Evolutionary conservation across 2,329 filamentous ascomycete genomes (phyloP).

Genomic region (Hymenoscyphus repandus): DNA sequence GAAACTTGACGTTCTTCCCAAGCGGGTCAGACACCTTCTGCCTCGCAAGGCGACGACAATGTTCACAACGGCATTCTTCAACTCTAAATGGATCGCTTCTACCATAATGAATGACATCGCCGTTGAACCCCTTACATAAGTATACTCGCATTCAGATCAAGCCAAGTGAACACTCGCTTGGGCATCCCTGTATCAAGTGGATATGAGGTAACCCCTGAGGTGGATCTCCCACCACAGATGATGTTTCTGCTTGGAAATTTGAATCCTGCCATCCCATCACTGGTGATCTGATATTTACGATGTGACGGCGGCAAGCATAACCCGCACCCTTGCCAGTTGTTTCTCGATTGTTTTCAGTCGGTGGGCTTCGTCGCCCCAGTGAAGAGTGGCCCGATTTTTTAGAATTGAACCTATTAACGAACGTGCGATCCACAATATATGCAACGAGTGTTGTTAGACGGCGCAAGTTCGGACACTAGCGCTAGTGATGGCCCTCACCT

Average conservation of each 20-base stretch:
- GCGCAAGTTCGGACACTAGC: conserved; percentile 10
- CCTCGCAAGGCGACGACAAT: background rate
- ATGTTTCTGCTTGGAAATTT: background rate
- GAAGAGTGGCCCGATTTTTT: background rate
- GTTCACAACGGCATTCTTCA: too few relatives aligned
- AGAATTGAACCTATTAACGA: conserved; percentile 1
- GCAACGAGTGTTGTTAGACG: conserved; percentile 19
- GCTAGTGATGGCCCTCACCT: background rate
- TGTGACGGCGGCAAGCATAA: background rate
- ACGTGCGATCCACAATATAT: conserved; percentile 8
- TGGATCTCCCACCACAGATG: background rate
- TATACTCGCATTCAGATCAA: too few relatives aligned
- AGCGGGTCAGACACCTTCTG: background rate
- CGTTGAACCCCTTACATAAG: too few relatives aligned
- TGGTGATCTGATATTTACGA: background rate
- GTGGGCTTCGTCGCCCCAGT: background rate
- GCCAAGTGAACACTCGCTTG: too few relatives aligned
- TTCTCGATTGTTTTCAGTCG: conserved; percentile 13
- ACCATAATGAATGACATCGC: too few relatives aligned
- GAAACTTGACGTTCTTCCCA: background rate
- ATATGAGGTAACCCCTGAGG: background rate
- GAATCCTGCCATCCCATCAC: conserved; percentile 3
- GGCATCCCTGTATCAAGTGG: too few relatives aligned
- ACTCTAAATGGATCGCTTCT: too few relatives aligned
- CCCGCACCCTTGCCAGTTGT: conserved; percentile 1